A percentile compares a stretch with the other conserved stretches of the same genome.
Conservation (phyloP, 2,329 filamentous ascomycete genomes). For the Triangularia setosa region DNA sequence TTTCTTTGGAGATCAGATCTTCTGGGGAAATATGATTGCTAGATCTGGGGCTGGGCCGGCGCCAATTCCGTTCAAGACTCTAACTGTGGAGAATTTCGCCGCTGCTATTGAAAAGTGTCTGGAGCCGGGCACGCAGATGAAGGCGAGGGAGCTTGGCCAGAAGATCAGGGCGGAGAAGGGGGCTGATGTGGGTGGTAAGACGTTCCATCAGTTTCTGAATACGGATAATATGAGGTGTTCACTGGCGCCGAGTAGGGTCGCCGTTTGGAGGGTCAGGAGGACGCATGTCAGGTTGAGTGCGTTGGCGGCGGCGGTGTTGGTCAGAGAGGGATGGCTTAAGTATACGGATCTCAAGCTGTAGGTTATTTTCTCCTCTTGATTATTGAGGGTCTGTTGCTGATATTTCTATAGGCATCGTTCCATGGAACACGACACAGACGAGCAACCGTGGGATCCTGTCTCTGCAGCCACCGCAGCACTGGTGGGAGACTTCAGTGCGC, state of each 20-base stretch:
- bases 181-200: constrained; percentile 58
- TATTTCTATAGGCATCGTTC: constrained; percentile 41
- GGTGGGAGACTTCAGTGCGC: constrained; percentile 74
- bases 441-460: constrained; percentile 75
- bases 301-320: constrained; percentile 67
- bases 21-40: constrained; percentile 76
- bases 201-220: constrained; percentile 68
- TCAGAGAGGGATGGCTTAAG: constrained; percentile 59
- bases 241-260: constrained; percentile 62
- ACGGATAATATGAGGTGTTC: constrained; percentile 65
- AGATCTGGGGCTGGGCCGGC: constrained; percentile 67
- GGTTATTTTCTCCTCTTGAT: constrained; percentile 27
- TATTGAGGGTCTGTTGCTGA: constrained; percentile 9
- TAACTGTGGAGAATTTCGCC: constrained; percentile 64
- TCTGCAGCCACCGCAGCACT: constrained; percentile 73
- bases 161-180: constrained; percentile 61
- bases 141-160: constrained; percentile 54
- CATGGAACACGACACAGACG: constrained; percentile 70
- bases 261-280: constrained; percentile 70
- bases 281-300: constrained; percentile 66
- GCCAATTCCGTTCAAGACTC: constrained; percentile 64
- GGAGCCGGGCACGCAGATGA: constrained; percentile 54
- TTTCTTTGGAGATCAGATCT: constrained; percentile 83
- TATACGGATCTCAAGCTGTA: constrained; percentile 71
- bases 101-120: constrained; percentile 60